Evolutionary conservation across 179 eudicot species (phyloP).

Genomic region (Beta corolliflora): DNA sequence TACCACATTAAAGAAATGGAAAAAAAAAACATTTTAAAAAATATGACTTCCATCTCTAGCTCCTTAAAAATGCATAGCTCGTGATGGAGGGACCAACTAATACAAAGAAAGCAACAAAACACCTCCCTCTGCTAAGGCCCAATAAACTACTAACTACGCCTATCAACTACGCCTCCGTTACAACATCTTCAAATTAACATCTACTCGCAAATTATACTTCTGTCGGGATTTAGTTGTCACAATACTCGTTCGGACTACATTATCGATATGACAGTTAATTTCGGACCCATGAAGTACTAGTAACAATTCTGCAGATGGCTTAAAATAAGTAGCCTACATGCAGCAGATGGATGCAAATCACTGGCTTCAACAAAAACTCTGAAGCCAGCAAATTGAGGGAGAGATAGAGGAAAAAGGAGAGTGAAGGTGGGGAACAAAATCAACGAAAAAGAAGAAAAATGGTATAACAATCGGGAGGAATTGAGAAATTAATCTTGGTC

Average conservation of each 20-base stretch:
- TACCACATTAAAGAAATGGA: background rate
- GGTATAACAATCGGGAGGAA: background rate
- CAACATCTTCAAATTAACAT: background rate
- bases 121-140: slow-evolving; percentile 14
- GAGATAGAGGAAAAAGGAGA: no score
- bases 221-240: background rate
- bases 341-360: slow-evolving; percentile 11
- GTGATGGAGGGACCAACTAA: slow-evolving; percentile 20
- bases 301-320: slow-evolving; percentile 29
- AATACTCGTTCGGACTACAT: background rate
- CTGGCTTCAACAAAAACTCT: slow-evolving; percentile 25
- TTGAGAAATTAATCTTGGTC: slow-evolving; percentile 21
- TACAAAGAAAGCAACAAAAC: slow-evolving; percentile 14
- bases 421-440: no score
- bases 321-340: slow-evolving; percentile 60
- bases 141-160: background rate
- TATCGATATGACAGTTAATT: background rate
- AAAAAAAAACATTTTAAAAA: no score
- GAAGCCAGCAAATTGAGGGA: slow-evolving; percentile 23
- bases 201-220: background rate
- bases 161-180: background rate
- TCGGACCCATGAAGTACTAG: no score
- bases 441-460: background rate
- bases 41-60: slow-evolving; percentile 27
- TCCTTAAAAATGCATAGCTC: slow-evolving; percentile 39